phyloP scores from a whole-genome alignment of 169 alveolate species.

The Cryptosporidium baileyi region DNA sequence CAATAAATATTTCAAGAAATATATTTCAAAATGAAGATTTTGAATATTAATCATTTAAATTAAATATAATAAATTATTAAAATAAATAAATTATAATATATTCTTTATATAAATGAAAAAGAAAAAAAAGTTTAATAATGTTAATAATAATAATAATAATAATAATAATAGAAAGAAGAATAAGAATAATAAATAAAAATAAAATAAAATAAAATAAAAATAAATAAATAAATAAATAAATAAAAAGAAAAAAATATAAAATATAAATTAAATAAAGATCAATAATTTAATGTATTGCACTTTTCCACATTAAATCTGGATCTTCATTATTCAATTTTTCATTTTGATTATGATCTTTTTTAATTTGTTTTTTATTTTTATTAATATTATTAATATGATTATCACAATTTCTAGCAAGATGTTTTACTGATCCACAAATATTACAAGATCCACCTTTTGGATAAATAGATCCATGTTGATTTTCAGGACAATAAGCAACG shows the following conservation, averaged over 20 bases:
- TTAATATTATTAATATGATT: not conserved
- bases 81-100: too few species aligned
- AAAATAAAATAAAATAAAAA: too few species aligned
- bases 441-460: slow-evolving; percentile 67
- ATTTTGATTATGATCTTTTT: not conserved
- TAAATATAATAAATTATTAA: too few species aligned
- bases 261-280: too few species aligned
- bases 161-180: too few species aligned
- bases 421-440: slow-evolving; percentile 63
- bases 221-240: too few species aligned
- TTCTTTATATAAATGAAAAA: too few species aligned
- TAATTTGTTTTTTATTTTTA: not conserved
- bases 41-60: too few species aligned
- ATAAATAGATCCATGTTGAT: slow-evolving; percentile 34
- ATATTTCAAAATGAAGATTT: slow-evolving; percentile 1
- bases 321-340: slow-evolving; percentile 3
- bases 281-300: not conserved
- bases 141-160: too few species aligned
- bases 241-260: too few species aligned
- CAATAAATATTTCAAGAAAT: slow-evolving; percentile 23
- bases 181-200: too few species aligned
- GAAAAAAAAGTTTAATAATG: too few species aligned
- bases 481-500: slow-evolving; percentile 58
- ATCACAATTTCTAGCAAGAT: slow-evolving; percentile 50
- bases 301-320: slow-evolving; percentile 68